A percentile compares a stretch with the other conserved stretches of the same genome.
phyloP scores from a whole-genome alignment of 148 eudicot genomes.

The Rheum nobile region DNA sequence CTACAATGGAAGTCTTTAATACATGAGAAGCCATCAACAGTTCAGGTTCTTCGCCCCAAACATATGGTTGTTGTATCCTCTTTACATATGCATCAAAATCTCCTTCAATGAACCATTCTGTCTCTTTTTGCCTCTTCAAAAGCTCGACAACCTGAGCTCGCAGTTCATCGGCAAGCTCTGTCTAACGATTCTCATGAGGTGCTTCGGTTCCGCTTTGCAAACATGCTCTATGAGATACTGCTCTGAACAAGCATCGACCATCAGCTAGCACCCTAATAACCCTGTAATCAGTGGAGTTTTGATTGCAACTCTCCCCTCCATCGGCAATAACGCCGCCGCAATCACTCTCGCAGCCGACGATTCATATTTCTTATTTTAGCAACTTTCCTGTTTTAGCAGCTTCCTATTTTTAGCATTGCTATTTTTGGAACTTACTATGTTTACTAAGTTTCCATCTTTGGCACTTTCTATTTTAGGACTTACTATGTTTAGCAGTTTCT shows the following conservation, averaged over 20 bases:
- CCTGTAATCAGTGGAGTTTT: conserved; percentile 18
- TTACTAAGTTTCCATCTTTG: too few relatives aligned
- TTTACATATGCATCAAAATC: conserved; percentile 65
- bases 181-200: conserved; percentile 56
- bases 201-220: conserved; percentile 56
- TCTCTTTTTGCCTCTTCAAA: conserved; percentile 60
- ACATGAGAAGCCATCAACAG: conserved; percentile 70
- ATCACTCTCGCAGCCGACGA: background rate
- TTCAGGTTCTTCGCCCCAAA: conserved; percentile 85
- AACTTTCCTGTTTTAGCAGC: too few relatives aligned
- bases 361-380: too few relatives aligned
- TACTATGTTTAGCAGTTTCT: too few relatives aligned
- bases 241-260: conserved; percentile 74
- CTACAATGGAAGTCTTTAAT: conserved; percentile 48
- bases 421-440: too few relatives aligned
- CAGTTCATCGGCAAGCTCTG: conserved; percentile 70
- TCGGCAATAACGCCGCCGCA: background rate
- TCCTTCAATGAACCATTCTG: conserved; percentile 66
- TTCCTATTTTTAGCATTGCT: too few relatives aligned
- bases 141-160: conserved; percentile 88
- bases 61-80: conserved; percentile 48
- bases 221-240: conserved; percentile 70
- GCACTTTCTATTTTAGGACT: too few relatives aligned
- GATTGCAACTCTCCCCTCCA: background rate
- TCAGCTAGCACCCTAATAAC: conserved; percentile 59